These are phyloP conservation scores for Lactifluus hygrophoroides DNA, from an alignment of 768 basidiomycete genomes.

Conservation along the genomic window DNA sequence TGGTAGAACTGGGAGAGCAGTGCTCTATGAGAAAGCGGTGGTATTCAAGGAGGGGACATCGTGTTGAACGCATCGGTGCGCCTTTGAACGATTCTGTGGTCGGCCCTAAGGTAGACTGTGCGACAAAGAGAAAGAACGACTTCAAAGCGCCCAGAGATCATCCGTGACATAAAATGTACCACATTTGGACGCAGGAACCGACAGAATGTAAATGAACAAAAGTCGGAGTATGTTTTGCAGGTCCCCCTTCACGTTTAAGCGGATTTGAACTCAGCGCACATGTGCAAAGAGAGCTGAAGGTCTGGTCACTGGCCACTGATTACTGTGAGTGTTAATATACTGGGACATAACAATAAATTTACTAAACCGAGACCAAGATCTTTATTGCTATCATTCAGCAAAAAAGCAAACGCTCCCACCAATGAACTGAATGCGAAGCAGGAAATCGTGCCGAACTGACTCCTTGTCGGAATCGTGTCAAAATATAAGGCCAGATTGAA, in stretches of 20 bases:
- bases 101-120: background rate
- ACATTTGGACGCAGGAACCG: background rate
- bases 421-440: no score
- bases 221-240: background rate
- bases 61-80: background rate
- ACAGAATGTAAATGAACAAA: conserved; percentile 1
- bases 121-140: conserved; percentile 11
- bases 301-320: no score
- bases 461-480: no score
- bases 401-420: no score
- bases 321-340: background rate
- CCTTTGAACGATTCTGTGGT: conserved; percentile 2
- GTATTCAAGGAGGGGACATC: background rate
- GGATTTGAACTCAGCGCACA: conserved; percentile 13
- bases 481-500: background rate
- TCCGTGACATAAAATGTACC: background rate
- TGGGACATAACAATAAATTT: background rate
- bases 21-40: background rate
- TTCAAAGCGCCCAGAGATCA: background rate
- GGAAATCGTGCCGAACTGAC: no score
- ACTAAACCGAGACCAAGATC: no score
- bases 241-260: background rate
- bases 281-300: background rate
- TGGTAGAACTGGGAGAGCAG: background rate
- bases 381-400: background rate